Conservation (phyloP, 495 filamentous ascomycete genomes). For the Friedmanniomyces endolithicus region DNA sequence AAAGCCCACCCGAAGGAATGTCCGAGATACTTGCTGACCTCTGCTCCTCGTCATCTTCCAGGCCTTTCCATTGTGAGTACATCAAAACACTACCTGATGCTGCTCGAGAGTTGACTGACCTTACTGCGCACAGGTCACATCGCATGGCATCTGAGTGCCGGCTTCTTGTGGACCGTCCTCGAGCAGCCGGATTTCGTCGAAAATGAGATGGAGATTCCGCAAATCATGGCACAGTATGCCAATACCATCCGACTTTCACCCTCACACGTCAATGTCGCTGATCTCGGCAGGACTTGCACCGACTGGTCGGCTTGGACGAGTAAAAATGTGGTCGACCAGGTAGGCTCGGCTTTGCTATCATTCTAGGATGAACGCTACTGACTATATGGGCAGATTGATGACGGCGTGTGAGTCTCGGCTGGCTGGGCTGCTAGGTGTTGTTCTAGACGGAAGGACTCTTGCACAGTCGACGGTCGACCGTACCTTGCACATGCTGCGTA, state of each 20-base stretch:
- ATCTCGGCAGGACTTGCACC: constrained; percentile 15
- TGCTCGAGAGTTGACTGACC: neutral
- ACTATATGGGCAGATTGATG: constrained; percentile 24
- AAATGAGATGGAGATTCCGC: constrained; percentile 19
- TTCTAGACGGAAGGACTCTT: too few species aligned
- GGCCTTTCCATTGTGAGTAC: too few species aligned
- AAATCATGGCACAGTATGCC: constrained; percentile 12
- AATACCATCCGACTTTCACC: neutral
- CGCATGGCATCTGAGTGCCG: constrained; percentile 21
- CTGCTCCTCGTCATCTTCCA: too few species aligned
- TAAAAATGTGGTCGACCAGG: constrained; percentile 4
- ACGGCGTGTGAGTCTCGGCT: constrained; percentile 19
- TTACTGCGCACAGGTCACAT: constrained; percentile 14
- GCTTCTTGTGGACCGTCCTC: constrained; percentile 8
- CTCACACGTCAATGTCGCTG: neutral
- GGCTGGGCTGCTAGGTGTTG: too few species aligned
- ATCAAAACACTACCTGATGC: neutral
- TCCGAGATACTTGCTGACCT: too few species aligned
- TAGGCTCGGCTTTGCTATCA: neutral
- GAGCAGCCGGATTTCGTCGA: constrained; percentile 5
- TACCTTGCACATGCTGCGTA: too few species aligned
- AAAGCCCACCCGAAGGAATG: neutral
- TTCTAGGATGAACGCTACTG: neutral
- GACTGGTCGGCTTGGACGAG: constrained; percentile 22
- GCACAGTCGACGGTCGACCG: too few species aligned